phyloP scores from a whole-genome alignment of 2,329 filamentous ascomycete genomes.

The Dactylellina leptospora region DNA sequence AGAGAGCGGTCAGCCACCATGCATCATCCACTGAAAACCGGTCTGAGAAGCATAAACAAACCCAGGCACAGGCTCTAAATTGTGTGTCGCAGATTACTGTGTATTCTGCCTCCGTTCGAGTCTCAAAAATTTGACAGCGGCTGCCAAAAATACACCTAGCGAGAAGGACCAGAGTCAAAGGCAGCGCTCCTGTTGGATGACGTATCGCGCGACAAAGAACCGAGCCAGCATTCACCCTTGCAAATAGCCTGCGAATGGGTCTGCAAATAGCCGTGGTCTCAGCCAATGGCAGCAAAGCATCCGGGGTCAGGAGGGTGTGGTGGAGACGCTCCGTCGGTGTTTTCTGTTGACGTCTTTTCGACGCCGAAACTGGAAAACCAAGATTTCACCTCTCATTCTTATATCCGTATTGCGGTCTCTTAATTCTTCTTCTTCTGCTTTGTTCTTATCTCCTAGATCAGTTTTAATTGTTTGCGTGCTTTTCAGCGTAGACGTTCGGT shows the following conservation, averaged over 20 bases:
- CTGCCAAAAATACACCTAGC: slow-evolving; percentile 44
- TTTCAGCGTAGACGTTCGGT: too few species aligned
- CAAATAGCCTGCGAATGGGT: neutral
- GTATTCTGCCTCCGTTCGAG: too few species aligned
- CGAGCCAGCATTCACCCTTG: neutral
- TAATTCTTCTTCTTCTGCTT: slow-evolving; percentile 1
- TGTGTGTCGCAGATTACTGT: too few species aligned
- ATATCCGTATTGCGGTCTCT: neutral
- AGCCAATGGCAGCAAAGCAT: too few species aligned
- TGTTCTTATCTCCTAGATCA: too few species aligned
- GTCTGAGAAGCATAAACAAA: too few species aligned
- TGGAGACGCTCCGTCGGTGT: slow-evolving; percentile 5
- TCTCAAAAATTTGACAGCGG: slow-evolving; percentile 3
- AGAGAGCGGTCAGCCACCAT: too few species aligned
- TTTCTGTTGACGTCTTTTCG: slow-evolving; percentile 22
- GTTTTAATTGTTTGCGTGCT: too few species aligned
- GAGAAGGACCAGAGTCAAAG: slow-evolving; percentile 10
- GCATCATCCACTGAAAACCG: too few species aligned
- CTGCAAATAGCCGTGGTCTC: slow-evolving; percentile 37
- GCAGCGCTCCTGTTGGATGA: slow-evolving; percentile 50
- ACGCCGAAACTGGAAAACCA: slow-evolving; percentile 2
- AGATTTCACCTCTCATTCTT: neutral
- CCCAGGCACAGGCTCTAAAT: too few species aligned
- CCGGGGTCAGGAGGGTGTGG: slow-evolving; percentile 10
- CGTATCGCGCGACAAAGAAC: slow-evolving; percentile 33